Evolutionary conservation across 768 basidiomycete species (phyloP), one percentile per base, ranked within the genome.

Genomic region (Tylopilus sp.): DNA sequence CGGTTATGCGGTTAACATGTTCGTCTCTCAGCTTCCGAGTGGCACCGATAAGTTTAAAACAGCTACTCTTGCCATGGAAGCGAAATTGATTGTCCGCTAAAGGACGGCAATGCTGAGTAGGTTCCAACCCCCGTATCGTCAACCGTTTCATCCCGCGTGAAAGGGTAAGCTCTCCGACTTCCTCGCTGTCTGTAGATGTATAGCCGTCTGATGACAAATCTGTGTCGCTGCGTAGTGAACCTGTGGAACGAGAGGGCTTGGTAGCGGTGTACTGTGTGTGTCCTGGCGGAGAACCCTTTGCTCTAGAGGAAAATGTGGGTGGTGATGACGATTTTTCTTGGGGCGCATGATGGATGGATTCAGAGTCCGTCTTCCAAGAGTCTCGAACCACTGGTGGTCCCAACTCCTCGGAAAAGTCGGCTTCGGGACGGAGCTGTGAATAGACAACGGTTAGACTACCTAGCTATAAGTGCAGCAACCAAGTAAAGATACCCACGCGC

Each of bases 21-120:
- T 78, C 70, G 50, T 80, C 72, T 57, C 78, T 81, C 52, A 83
- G 74, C 59, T 77, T 77, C 33, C 81, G 70, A 0, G 82, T 78
- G 1, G 76, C 71, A 41, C 78, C 79, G 21, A 86, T 76, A 13
- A 86, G 76, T 26, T 77, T 74, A 31, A 79, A 75, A 14, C 74
- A 73, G 58, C 82, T 84, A 62, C 82, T 85, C 58, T 81, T 78
- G 16, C 84, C 85, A 61, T 85, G 83, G 59, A 83, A 87, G 25
- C 84, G 65, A 45, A 76, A 73, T 53, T 74, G 70, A 53, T 75
- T 76, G 53, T 77, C 73, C 13, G 66, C 62, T 7, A 66, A 55
- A n/a, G 58, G 50, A 24, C 58, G 57, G 28, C 57, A 54, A 49
- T 73, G 72, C 22, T 72, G 68, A 13, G 73, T 71, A 53, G 72